Evolutionary conservation across 257 asterid species (phyloP).

Genomic region (Solanum sparsipilum): DNA sequence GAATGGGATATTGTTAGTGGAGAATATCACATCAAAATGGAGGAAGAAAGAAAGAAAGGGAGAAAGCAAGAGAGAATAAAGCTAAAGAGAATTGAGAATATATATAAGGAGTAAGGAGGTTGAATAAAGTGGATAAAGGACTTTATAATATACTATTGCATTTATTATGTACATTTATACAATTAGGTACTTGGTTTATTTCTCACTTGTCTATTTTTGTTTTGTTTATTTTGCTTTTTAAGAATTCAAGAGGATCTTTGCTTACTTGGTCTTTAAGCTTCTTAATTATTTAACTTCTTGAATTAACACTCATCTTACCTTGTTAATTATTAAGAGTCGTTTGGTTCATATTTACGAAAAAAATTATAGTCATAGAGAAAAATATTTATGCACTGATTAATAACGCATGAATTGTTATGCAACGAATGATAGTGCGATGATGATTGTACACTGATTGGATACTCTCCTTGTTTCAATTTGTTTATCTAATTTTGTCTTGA

Average conservation of each 20-base stretch:
- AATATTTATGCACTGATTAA: not conserved
- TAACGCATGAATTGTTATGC: not conserved
- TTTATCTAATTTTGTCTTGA: not conserved
- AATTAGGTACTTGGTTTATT: constrained; percentile 38
- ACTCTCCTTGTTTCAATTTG: too few relatives aligned
- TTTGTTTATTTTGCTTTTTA: constrained; percentile 34
- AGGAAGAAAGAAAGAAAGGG: constrained; percentile 10
- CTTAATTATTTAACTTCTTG: constrained; percentile 4
- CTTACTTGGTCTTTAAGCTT: constrained; percentile 73
- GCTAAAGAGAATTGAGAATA: constrained; percentile 56
- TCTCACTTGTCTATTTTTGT: constrained; percentile 47
- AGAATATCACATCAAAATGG: constrained; percentile 72
- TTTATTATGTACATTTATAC: constrained; percentile 15
- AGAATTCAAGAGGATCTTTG: constrained; percentile 41
- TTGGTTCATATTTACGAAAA: not conserved
- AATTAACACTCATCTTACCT: not conserved
- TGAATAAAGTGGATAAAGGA: constrained; percentile 52
- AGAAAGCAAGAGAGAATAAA: constrained; percentile 1
- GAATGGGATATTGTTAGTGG: constrained; percentile 45
- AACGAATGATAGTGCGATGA: not conserved
- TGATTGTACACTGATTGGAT: not conserved
- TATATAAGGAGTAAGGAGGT: constrained; percentile 22
- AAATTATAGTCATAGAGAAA: not conserved
- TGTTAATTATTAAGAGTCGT: not conserved
- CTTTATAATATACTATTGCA: constrained; percentile 53